Evolutionary conservation across 495 filamentous ascomycete species (phyloP), one percentile per base, ranked within the genome.

Genomic region (Beverwykella pulmonaria): DNA sequence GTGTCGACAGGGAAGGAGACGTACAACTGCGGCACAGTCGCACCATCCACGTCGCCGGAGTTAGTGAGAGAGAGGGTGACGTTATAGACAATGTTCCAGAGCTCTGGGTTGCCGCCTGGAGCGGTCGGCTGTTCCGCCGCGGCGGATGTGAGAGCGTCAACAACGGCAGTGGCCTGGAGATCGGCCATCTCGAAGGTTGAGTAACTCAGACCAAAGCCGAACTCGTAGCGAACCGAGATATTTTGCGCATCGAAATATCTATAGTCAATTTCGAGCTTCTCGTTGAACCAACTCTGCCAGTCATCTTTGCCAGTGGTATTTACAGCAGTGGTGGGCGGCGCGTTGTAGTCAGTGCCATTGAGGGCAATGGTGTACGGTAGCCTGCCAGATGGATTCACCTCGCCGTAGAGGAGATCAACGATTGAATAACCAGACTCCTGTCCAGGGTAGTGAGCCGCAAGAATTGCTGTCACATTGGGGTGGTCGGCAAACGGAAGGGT

Each of bases 11-110:
- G 58, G 17, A 68, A 64, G 19, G 34, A 49, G 36, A 84, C 61
- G 74, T 80, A 88, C 68, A 89, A 75, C 74, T 88, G 86, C 0
- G 83, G 79, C 17, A 88, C 81, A 61, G 87, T 85, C 14, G 79
- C 77, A 26, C 82, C 86, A 8, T 73, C 65, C 0, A 83, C 77
- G 0, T 73, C 62, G 14, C 86, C 86, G 1, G 73, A 79, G 63
- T 88, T 89, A 23, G 75, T 73, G 1, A 88, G 73, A 0, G 69
- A 69, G 0, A 76, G 76, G 0, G 70, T 75, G 32, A 87, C 71
- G 72, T 49, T 74, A 81, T 52, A 81, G 59, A n/a, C 71, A 65
- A 22, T n/a, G 0, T 14, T 39, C 49, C 65, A 63, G 2, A 63
- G 59, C 17, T 26, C 27, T 5, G 59, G 53, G 23, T 68, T 63